Percentiles rank a stretch among this genome's conserved stretches.
phyloP scores from a whole-genome alignment of 2,329 filamentous ascomycete species.

The Paramyrothecium sp. region DNA sequence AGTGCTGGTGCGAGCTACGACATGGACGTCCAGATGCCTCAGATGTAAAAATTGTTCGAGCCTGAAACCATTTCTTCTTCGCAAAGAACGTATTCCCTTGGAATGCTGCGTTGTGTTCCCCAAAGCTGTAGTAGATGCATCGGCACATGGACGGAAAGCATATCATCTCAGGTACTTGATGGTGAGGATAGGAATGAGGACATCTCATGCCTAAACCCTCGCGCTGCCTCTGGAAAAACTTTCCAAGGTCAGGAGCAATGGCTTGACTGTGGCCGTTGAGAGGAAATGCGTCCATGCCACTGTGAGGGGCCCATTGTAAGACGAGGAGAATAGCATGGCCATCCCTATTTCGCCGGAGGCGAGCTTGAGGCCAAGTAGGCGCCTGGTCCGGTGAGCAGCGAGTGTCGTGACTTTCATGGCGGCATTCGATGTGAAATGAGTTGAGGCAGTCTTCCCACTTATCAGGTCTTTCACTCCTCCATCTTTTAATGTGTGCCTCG shows the following conservation, averaged over 20 bases:
- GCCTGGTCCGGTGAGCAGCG: background rate
- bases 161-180: background rate
- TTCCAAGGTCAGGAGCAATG: background rate
- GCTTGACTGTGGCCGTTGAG: background rate
- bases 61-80: background rate
- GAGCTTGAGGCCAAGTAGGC: background rate
- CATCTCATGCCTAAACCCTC: background rate
- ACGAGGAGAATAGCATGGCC: background rate
- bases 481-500: background rate
- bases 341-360: background rate
- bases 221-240: background rate
- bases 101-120: background rate
- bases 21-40: background rate
- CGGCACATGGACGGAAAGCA: background rate
- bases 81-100: background rate
- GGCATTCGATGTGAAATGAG: background rate
- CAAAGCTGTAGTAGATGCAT: background rate
- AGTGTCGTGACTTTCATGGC: background rate
- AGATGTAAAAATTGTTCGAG: background rate
- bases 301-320: background rate
- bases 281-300: background rate
- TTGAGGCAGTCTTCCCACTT: background rate
- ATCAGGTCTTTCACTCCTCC: background rate
- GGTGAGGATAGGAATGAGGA: background rate
- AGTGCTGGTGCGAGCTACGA: background rate